Percentiles rank a stretch among this genome's conserved stretches.
Conservation (phyloP, 768 basidiomycete genomes). For the Termitomyces sp. region DNA sequence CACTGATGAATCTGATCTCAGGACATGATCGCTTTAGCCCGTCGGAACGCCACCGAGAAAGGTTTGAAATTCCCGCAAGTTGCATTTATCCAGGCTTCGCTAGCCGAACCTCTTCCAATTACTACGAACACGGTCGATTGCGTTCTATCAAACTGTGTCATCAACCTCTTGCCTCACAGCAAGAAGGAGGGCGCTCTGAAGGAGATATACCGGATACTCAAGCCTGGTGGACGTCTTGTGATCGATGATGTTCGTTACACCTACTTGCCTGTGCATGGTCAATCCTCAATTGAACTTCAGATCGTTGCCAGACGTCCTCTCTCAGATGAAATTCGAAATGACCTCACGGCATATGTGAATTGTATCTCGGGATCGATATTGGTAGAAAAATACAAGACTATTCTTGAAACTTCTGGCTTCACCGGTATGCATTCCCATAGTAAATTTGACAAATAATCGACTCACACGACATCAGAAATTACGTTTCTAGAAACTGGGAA, state of each 20-base stretch:
- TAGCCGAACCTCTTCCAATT: slow-evolving; percentile 47
- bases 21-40: slow-evolving; percentile 51
- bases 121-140: slow-evolving; percentile 47
- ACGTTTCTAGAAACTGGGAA: slow-evolving; percentile 36
- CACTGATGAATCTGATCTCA: slow-evolving; percentile 15
- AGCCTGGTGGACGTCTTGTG: slow-evolving; percentile 52
- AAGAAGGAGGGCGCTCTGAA: slow-evolving; percentile 41
- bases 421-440: slow-evolving; percentile 24
- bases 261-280: neutral
- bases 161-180: slow-evolving; percentile 43
- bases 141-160: slow-evolving; percentile 55
- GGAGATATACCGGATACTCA: slow-evolving; percentile 49
- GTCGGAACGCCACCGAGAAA: slow-evolving; percentile 38
- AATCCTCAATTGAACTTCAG: slow-evolving; percentile 22
- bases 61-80: slow-evolving; percentile 46
- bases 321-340: slow-evolving; percentile 37
- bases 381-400: slow-evolving; percentile 32
- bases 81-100: slow-evolving; percentile 41
- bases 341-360: slow-evolving; percentile 37
- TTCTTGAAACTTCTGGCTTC: slow-evolving; percentile 41
- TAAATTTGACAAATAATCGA: neutral
- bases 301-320: slow-evolving; percentile 45
- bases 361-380: slow-evolving; percentile 48
- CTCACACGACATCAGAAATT: slow-evolving; percentile 28
- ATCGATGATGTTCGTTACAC: slow-evolving; percentile 44